phyloP scores from a whole-genome alignment of 768 basidiomycete genomes.

The Xerocomellus dryophilus region DNA sequence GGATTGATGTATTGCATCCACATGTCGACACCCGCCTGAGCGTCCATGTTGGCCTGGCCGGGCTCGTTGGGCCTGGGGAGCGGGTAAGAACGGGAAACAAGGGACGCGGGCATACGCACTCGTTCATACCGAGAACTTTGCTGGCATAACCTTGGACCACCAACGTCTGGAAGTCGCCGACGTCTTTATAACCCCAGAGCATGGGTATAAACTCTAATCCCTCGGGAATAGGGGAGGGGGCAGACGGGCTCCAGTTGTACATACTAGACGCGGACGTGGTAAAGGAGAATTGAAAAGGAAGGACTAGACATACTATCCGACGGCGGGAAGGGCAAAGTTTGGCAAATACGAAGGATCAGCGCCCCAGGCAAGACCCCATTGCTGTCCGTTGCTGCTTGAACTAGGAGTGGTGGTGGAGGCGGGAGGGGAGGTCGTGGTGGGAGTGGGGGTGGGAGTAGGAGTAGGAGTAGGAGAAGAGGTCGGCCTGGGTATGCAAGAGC shows the following conservation, averaged over 20 bases:
- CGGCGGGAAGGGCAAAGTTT: conserved; percentile 44
- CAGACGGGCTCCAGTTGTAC: conserved; percentile 55
- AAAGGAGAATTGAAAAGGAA: neutral
- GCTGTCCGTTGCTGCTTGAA: conserved; percentile 27
- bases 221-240: too few species aligned
- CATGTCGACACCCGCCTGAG: conserved; percentile 44
- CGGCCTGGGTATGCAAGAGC: conserved; percentile 55
- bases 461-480: conserved; percentile 21
- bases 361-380: conserved; percentile 60
- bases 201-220: conserved; percentile 56
- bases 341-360: conserved; percentile 30
- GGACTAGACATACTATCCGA: conserved; percentile 38
- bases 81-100: conserved; percentile 2
- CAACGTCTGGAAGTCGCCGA: conserved; percentile 40
- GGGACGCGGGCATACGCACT: conserved; percentile 44
- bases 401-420: neutral
- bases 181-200: conserved; percentile 62
- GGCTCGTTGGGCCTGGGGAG: conserved; percentile 60
- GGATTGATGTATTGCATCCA: conserved; percentile 66
- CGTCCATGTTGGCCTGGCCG: conserved; percentile 58
- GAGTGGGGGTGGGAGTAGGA: neutral
- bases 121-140: conserved; percentile 63
- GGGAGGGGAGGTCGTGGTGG: conserved; percentile 6
- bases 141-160: conserved; percentile 52
- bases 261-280: conserved; percentile 30